Percentiles rank a stretch among this genome's conserved stretches.
Conservation (phyloP, 2,329 filamentous ascomycete genomes). For the Aspergillus sp. region DNA sequence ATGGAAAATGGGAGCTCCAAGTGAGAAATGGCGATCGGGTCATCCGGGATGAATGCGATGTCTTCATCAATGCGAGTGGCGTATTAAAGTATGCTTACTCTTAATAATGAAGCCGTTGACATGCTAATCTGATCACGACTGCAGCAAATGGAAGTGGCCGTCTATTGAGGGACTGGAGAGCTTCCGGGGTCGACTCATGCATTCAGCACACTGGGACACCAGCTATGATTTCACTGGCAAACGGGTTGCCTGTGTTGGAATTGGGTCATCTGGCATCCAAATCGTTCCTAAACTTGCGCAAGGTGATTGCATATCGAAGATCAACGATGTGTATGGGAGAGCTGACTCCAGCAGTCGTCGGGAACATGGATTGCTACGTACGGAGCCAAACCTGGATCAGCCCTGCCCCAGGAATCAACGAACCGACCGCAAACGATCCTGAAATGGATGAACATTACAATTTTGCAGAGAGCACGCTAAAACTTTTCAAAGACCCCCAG, state of each 20-base stretch:
- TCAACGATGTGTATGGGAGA: no score
- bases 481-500: slow-evolving; percentile 4
- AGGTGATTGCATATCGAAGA: no score
- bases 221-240: slow-evolving; percentile 20
- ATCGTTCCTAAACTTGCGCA: slow-evolving; percentile 18
- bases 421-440: slow-evolving; percentile 10
- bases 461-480: slow-evolving; percentile 1
- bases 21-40: slow-evolving; percentile 5
- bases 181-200: slow-evolving; percentile 34
- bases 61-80: slow-evolving; percentile 27
- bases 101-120: not conserved
- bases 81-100: slow-evolving; percentile 16
- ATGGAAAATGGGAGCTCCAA: slow-evolving; percentile 16
- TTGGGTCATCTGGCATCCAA: slow-evolving; percentile 31
- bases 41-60: slow-evolving; percentile 16
- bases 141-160: slow-evolving; percentile 24
- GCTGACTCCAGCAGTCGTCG: no score
- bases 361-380: slow-evolving; percentile 23
- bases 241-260: slow-evolving; percentile 32
- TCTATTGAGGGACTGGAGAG: slow-evolving; percentile 18
- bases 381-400: slow-evolving; percentile 26
- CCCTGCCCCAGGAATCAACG: slow-evolving; percentile 7
- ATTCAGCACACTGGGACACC: slow-evolving; percentile 38
- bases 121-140: not conserved
- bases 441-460: slow-evolving; percentile 8